A percentile compares a stretch with the other conserved stretches of the same genome.
Conservation (phyloP, 805 yeast species). For the Torulaspora maleeae region DNA sequence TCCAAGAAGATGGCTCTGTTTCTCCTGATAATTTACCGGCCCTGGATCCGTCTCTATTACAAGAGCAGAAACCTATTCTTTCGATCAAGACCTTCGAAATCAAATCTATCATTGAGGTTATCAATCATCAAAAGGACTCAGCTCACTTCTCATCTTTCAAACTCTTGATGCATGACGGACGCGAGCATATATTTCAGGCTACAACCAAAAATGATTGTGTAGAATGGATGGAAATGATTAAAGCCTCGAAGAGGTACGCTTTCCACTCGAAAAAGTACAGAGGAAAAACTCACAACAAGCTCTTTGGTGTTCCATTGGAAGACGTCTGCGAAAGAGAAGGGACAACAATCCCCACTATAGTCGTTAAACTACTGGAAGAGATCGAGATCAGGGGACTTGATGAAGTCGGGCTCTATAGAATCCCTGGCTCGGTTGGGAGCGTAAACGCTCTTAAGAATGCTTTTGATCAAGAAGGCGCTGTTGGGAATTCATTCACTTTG, state of each 20-base stretch:
- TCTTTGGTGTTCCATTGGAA: slow-evolving; percentile 83
- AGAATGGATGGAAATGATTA: slow-evolving; percentile 61
- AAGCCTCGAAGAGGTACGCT: slow-evolving; percentile 39
- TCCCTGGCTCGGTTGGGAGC: slow-evolving; percentile 58
- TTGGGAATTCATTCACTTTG: slow-evolving; percentile 42
- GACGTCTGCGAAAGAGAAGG: slow-evolving; percentile 71
- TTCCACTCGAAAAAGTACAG: slow-evolving; percentile 40
- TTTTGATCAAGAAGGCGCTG: slow-evolving; percentile 45
- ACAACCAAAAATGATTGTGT: slow-evolving; percentile 54
- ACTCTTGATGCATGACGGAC: slow-evolving; percentile 42
- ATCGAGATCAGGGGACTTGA: slow-evolving; percentile 84
- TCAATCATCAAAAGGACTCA: slow-evolving; percentile 32
- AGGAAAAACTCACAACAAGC: slow-evolving; percentile 43
- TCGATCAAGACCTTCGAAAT: slow-evolving; percentile 43
- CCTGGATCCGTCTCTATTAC: slow-evolving; percentile 39
- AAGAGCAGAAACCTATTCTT: slow-evolving; percentile 46
- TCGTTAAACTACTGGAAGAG: slow-evolving; percentile 61
- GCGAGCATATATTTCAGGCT: slow-evolving; percentile 66
- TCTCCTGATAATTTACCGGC: slow-evolving; percentile 57
- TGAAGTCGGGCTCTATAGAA: slow-evolving; percentile 85
- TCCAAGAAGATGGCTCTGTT: slow-evolving; percentile 38
- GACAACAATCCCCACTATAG: slow-evolving; percentile 56
- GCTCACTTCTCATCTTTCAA: slow-evolving; percentile 35
- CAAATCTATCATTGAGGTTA: slow-evolving; percentile 37
- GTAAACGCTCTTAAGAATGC: slow-evolving; percentile 50